phyloP scores from a whole-genome alignment of 257 asterid genomes.

The Gynochthodes officinalis region DNA sequence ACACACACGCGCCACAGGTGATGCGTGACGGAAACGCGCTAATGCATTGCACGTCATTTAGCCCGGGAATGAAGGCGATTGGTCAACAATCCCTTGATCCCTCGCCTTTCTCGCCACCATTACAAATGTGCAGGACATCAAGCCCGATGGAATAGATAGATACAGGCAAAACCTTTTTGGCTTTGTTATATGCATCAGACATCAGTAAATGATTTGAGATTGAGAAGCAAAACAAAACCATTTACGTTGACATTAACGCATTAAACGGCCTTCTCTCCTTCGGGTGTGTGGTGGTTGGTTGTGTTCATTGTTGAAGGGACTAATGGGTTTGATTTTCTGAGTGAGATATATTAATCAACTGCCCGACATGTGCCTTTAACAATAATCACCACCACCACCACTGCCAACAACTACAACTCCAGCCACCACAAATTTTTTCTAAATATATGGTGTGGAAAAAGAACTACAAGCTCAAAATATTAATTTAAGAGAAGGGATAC shows the following conservation, averaged over 20 bases:
- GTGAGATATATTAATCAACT: background rate
- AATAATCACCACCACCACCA: conserved; percentile 1
- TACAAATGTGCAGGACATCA: background rate
- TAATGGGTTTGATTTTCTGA: conserved; percentile 8
- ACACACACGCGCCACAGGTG: background rate
- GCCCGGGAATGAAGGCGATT: conserved; percentile 29
- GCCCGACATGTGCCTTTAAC: conserved; percentile 9
- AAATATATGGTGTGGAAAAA: conserved; percentile 5
- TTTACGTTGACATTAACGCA: conserved; percentile 12
- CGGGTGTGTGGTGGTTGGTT: background rate
- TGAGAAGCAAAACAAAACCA: background rate
- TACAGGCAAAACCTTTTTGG: background rate
- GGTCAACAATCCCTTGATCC: conserved; percentile 25
- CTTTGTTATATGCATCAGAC: background rate
- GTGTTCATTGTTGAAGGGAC: background rate
- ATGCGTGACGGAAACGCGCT: background rate
- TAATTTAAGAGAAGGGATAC: background rate
- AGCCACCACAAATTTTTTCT: background rate
- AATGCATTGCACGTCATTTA: background rate
- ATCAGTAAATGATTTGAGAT: background rate
- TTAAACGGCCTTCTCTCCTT: conserved; percentile 5
- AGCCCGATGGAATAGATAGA: background rate
- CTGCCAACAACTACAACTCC: background rate
- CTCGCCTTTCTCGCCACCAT: conserved; percentile 43
- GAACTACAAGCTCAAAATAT: conserved; percentile 1